Percentiles rank a stretch among this genome's conserved stretches.
These are phyloP conservation scores for Penicillium carneum DNA, from an alignment of 2,329 filamentous ascomycete genomes.

Conservation along the genomic window DNA sequence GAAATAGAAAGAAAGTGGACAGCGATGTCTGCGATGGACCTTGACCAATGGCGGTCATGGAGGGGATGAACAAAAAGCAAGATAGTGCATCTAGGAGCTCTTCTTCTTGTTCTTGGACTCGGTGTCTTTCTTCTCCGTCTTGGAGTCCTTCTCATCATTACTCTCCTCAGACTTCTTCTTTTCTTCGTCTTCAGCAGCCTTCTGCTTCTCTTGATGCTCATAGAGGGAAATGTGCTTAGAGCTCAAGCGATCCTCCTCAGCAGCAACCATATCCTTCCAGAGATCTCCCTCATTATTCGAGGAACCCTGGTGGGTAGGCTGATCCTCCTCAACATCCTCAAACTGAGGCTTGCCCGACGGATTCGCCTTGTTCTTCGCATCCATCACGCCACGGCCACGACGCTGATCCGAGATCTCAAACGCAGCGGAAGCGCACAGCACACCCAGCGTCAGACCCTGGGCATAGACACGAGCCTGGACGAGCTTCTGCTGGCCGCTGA, in stretches of 20 bases:
- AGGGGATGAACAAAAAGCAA: neutral
- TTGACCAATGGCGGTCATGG: neutral
- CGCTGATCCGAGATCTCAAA: conserved; percentile 83
- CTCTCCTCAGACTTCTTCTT: conserved; percentile 30
- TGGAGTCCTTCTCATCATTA: conserved; percentile 27
- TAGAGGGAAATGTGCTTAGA: conserved; percentile 49
- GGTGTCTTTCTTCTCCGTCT: conserved; percentile 22
- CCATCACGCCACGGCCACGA: conserved; percentile 63
- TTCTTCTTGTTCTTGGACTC: conserved; percentile 30
- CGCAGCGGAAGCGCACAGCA: conserved; percentile 80
- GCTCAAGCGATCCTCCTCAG: conserved; percentile 56
- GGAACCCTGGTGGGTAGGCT: conserved; percentile 76
- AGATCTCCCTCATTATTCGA: conserved; percentile 80
- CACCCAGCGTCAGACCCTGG: conserved; percentile 84
- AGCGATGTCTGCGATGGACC: neutral
- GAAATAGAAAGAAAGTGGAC: neutral
- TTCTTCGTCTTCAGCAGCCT: neutral
- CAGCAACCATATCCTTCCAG: conserved; percentile 71
- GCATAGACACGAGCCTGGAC: conserved; percentile 95
- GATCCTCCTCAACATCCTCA: conserved; percentile 74
- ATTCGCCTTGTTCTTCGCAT: conserved; percentile 77
- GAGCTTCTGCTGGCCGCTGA: conserved; percentile 81
- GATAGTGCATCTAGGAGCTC: conserved; percentile 7
- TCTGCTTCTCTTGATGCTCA: conserved; percentile 26
- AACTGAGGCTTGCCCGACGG: conserved; percentile 75